Base-by-base conservation (phyloP, 2,329 filamentous ascomycete species). In the Xylaria sp. region DNA sequence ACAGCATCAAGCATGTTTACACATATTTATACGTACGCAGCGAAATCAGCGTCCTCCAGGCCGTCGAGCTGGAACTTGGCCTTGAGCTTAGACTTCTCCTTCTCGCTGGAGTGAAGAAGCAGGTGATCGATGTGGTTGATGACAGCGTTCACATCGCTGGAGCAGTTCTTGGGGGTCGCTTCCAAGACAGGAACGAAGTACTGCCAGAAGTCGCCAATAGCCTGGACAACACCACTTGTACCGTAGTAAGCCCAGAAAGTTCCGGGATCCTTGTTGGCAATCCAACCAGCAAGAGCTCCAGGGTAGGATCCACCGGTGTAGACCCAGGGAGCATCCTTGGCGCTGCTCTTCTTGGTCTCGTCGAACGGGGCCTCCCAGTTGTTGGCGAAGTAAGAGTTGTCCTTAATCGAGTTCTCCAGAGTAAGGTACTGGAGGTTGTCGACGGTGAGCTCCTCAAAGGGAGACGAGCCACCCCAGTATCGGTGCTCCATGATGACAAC, bases 161-260 rank as follows among this genome's bases (percentile, higher is more conserved):
- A 82, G 74, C 83, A 85, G 72, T 85, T 85, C 68, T 74, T 65
- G 0, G 82, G 78, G 71, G 83, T 81, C 9, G 80, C 81, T 61
- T 80, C 71, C 60, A 79, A 76, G 3, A 84, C 73, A 0, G 82
- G 82, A 7, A 74, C 71, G 67, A 83, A 84, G 66, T 85, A 85
- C 67, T 78, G 74, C 79, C 80, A 84, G 66, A 83, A 80, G 54
- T 80, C 76, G 6, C 74, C 72, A 18, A 84, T 73, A 0, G 79
- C 74, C 69, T 85, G 70, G 0, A 84, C 82, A 0, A 81, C 79
- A 1, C 80, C 82, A 66, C 79, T 82, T 9, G 80, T 81, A 18
- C 81, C 78, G 63, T 82, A 79, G 66, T 84, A 84, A 0, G 81
- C 80, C 81, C 81, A 84, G 69, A 80, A 82, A 0, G 80, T 84